Conservation (phyloP, 2,329 filamentous ascomycete species). For the Fusarium tjaetaba region DNA sequence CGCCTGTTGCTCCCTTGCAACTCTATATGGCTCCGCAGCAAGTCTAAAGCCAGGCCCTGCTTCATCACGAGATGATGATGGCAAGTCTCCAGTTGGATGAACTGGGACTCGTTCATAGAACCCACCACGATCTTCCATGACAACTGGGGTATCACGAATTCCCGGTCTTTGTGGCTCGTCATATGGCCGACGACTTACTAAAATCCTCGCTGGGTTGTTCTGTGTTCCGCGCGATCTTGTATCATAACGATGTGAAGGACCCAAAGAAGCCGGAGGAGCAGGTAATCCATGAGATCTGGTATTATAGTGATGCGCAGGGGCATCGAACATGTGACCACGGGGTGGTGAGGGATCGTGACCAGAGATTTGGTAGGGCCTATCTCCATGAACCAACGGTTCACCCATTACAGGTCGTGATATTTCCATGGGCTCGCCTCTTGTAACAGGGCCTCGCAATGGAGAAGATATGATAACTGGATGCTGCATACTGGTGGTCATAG, state of each 20-base stretch:
- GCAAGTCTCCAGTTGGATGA: conserved; percentile 19
- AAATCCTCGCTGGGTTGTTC: conserved; percentile 25
- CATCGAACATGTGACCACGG: conserved; percentile 11
- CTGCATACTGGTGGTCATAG: conserved; percentile 31
- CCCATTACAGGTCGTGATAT: conserved; percentile 22
- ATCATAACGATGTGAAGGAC: conserved; percentile 12
- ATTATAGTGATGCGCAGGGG: conserved; percentile 19
- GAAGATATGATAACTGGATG: conserved; percentile 35
- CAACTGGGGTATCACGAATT: conserved; percentile 46
- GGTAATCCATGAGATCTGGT: conserved; percentile 4
- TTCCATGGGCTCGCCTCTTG: conserved; percentile 31
- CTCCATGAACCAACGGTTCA: conserved; percentile 18
- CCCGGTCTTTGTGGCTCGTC: conserved; percentile 47
- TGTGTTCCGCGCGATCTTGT: conserved; percentile 27
- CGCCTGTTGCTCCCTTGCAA: conserved; percentile 28
- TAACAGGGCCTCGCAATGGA: conserved; percentile 24
- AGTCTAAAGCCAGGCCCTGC: conserved; percentile 27
- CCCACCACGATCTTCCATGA: conserved; percentile 54
- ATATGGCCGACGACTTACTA: conserved; percentile 44
- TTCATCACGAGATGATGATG: conserved; percentile 8
- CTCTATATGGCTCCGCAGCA: conserved; percentile 14
- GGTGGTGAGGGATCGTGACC: conserved; percentile 19
- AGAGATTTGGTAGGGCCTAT: conserved; percentile 17
- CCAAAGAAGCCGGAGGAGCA: neutral
- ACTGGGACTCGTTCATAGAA: conserved; percentile 49